Evolutionary conservation across 768 basidiomycete genomes (phyloP).

Genomic region (Sutorius australiensis): DNA sequence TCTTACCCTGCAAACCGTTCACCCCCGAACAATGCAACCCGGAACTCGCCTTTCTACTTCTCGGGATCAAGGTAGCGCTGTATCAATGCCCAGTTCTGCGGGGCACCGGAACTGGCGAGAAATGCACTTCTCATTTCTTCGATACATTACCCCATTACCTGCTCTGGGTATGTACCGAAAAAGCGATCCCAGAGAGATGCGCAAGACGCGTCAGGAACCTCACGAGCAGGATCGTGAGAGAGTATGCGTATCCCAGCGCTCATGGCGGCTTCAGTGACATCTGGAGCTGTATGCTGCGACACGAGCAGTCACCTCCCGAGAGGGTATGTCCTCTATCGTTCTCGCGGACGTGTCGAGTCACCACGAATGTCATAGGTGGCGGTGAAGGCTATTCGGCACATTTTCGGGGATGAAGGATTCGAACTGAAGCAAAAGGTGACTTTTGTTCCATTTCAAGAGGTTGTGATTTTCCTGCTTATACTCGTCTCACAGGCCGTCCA

Average conservation of each 20-base stretch:
- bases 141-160: background rate
- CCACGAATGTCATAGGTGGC: conserved; percentile 17
- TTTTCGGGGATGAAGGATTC: conserved; percentile 3
- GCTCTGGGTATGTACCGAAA: background rate
- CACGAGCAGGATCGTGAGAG: conserved; percentile 15
- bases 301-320: background rate
- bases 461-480: conserved; percentile 5
- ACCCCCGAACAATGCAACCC: too few species aligned
- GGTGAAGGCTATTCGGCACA: conserved; percentile 23
- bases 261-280: conserved; percentile 31
- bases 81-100: background rate
- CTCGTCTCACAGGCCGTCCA: conserved; percentile 16
- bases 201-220: conserved; percentile 7
- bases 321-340: conserved; percentile 10
- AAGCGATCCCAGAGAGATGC: background rate
- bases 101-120: conserved; percentile 3
- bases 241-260: conserved; percentile 20
- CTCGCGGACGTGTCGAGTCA: background rate
- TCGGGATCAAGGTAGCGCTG: too few species aligned
- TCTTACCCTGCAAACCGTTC: too few species aligned
- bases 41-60: too few species aligned
- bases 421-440: conserved; percentile 16
- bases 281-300: conserved; percentile 20
- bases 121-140: background rate
- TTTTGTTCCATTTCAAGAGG: background rate